Conservation (phyloP, 2,329 filamentous ascomycete species). For the Chaetomium sp. region DNA sequence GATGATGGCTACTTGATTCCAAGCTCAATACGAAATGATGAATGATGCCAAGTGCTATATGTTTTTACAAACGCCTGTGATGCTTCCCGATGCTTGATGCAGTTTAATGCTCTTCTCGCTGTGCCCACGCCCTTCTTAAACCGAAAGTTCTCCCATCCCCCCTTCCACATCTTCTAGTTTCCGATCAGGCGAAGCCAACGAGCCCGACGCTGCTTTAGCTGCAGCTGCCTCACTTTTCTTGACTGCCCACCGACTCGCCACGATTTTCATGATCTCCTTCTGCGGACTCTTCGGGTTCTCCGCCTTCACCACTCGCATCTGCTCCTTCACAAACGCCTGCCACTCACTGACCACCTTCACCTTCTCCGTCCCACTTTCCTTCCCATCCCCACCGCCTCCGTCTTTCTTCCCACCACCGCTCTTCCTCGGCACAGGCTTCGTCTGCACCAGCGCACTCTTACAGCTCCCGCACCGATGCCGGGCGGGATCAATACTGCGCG, state of each 20-base stretch:
- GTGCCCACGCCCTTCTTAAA: not conserved
- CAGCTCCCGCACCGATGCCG: slow-evolving; percentile 74
- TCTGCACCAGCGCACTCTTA: slow-evolving; percentile 63
- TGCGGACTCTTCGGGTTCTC: slow-evolving; percentile 52
- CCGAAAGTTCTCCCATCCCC: not conserved
- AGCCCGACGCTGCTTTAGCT: not conserved
- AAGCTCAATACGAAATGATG: slow-evolving; percentile 3
- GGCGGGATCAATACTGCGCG: slow-evolving; percentile 69
- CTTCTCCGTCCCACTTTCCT: slow-evolving; percentile 22
- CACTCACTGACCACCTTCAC: slow-evolving; percentile 36
- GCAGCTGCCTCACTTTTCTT: slow-evolving; percentile 25
- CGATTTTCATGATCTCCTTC: slow-evolving; percentile 62
- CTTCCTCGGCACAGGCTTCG: slow-evolving; percentile 64
- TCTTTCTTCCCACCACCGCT: slow-evolving; percentile 28
- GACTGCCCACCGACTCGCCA: slow-evolving; percentile 58
- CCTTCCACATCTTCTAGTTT: not conserved
- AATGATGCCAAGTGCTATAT: not conserved
- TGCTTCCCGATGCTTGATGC: no score
- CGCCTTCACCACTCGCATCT: slow-evolving; percentile 56
- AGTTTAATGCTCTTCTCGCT: not conserved
- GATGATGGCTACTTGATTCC: no score
- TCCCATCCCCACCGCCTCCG: slow-evolving; percentile 14
- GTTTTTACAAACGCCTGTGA: no score
- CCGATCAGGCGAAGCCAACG: not conserved
- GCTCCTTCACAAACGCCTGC: slow-evolving; percentile 54